Evolutionary conservation across 371 early-diverging fungal genomes (phyloP).

Genomic region (Circinella minor): DNA sequence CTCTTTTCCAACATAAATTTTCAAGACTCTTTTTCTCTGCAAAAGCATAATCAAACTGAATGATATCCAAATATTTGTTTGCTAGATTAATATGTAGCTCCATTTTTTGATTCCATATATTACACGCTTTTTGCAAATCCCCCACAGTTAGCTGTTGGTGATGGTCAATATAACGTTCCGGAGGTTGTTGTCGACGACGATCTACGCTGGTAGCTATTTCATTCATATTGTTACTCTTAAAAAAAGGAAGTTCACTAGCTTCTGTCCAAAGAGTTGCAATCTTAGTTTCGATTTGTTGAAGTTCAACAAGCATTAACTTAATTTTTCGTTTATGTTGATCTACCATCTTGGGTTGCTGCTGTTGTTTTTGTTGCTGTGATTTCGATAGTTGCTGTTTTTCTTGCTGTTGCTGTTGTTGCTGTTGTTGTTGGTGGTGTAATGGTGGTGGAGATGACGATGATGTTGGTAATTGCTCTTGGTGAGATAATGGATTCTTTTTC

Average conservation of each 20-base stretch:
- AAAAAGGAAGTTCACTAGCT: slow-evolving; percentile 19
- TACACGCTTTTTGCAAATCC: slow-evolving; percentile 29
- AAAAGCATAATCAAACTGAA: slow-evolving; percentile 56
- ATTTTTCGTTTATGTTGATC: slow-evolving; percentile 24
- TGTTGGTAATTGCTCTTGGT: no score
- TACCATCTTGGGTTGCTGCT: slow-evolving; percentile 3
- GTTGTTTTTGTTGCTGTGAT: slow-evolving; percentile 5
- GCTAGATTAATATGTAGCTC: slow-evolving; percentile 44
- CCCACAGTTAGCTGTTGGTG: slow-evolving; percentile 14
- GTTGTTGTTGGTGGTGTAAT: slow-evolving; percentile 8
- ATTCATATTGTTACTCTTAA: slow-evolving; percentile 6
- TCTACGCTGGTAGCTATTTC: background rate
- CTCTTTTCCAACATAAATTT: slow-evolving; percentile 68
- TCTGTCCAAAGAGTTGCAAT: slow-evolving; percentile 22
- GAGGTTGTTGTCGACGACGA: slow-evolving; percentile 1
- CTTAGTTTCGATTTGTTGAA: slow-evolving; percentile 36
- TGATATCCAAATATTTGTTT: slow-evolving; percentile 52
- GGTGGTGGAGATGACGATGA: no score
- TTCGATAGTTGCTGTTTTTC: slow-evolving; percentile 13
- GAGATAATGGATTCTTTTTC: background rate
- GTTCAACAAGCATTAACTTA: slow-evolving; percentile 25
- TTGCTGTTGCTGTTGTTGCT: slow-evolving; percentile 17
- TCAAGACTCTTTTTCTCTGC: slow-evolving; percentile 66
- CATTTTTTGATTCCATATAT: slow-evolving; percentile 43
- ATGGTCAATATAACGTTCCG: background rate